Evolutionary conservation across 1,139 yeast genomes (phyloP), one percentile per base, ranked within the genome.

Genomic region (Taiozyma sp.): DNA sequence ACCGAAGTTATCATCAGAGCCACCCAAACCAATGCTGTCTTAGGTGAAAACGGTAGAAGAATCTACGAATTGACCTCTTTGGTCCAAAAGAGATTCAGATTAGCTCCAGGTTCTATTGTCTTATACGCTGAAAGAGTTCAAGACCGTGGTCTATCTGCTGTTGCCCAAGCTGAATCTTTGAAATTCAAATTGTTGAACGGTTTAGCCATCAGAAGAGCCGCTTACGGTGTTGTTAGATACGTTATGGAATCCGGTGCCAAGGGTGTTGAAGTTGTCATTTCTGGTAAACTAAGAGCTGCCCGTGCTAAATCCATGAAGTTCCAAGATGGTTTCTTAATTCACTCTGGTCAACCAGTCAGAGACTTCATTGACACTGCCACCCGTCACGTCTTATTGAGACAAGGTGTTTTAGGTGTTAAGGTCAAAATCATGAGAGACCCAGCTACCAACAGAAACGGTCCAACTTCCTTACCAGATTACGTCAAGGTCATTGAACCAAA

Each of bases 191-290:
- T 93, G 72, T 88, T 95, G 74, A 88, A 85, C 80, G 99, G 99
- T 82, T 86, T 93, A 74, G 97, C 99, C 73, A 90, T 93, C 83
- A 91, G 99, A 85, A 89, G 99, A 83, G 99, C 99, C 70, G 98
- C 98, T 70, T 93, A 93, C 88, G 98, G 99, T 89, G 98, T 95
- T 70, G 95, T 95, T 79, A 91, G 99, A 85, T 90, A 85, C 84
- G 97, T 95, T 72, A 95, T 93, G 97, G 98, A 91, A 78, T 90
- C 98, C 64, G 99, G 99, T 79, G 99, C 99, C 74, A 95, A 95
- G 88, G 99, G 99, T 90, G 97, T 95, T 71, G 98, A 93, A 81
- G 98, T 91, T 75, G 97, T 93, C 68, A 88, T 91, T 73, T 89
- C 97, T 66, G 99, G 99, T 86, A 93, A 93, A 82, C 87, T 95